A percentile compares a stretch with the other conserved stretches of the same genome.
phyloP scores from a whole-genome alignment of 192 early-diverging fungal genomes.

The Coemansia sp. region DNA sequence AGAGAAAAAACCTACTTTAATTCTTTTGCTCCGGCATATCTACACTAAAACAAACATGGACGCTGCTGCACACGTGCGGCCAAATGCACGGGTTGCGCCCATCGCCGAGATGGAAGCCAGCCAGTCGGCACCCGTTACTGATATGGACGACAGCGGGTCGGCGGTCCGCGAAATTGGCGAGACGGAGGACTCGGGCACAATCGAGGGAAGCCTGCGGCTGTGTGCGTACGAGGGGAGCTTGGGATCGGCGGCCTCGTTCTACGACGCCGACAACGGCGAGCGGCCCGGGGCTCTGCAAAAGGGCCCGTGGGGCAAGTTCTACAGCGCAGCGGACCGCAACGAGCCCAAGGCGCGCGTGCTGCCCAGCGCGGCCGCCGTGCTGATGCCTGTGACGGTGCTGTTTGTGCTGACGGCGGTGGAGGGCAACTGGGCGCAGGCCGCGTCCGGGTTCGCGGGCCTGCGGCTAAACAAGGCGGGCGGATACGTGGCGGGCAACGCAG shows the following conservation, averaged over 20 bases:
- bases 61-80: neutral
- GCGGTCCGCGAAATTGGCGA: neutral
- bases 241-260: slow-evolving; percentile 4
- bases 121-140: no score
- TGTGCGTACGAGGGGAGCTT: slow-evolving; percentile 6
- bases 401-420: slow-evolving; percentile 52
- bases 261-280: slow-evolving; percentile 22
- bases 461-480: slow-evolving; percentile 36
- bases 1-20: neutral
- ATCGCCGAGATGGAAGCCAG: neutral
- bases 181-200: neutral
- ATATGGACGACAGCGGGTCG: no score
- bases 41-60: neutral
- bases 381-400: slow-evolving; percentile 40
- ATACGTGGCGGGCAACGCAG: slow-evolving; percentile 43
- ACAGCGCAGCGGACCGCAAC: slow-evolving; percentile 27
- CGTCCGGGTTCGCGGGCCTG: slow-evolving; percentile 23
- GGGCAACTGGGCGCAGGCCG: slow-evolving; percentile 44
- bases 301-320: slow-evolving; percentile 38
- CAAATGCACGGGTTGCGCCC: neutral
- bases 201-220: no score
- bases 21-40: neutral
- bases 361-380: slow-evolving; percentile 35
- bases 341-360: slow-evolving; percentile 38
- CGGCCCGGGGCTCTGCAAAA: slow-evolving; percentile 18